phyloP scores from a whole-genome alignment of 768 basidiomycete genomes.

The Lanmaoa pseudosensibilis region DNA sequence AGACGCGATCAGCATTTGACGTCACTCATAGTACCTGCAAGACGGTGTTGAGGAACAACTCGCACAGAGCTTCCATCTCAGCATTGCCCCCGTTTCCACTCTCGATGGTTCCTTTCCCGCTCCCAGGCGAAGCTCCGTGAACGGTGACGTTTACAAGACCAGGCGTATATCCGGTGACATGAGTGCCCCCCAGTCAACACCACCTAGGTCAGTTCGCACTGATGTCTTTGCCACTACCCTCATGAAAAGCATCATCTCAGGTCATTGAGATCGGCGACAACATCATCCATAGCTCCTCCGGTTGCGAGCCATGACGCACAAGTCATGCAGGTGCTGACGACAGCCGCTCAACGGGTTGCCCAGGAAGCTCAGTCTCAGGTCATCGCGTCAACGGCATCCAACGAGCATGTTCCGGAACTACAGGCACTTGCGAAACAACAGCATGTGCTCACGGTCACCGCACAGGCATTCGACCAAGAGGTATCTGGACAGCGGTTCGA shows the following conservation, averaged over 20 bases:
- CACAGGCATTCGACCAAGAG: slow-evolving; percentile 74
- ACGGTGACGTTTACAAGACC: slow-evolving; percentile 41
- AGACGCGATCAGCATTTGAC: slow-evolving; percentile 9
- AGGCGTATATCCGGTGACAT: slow-evolving; percentile 45
- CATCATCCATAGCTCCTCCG: slow-evolving; percentile 33
- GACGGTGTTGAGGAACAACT: slow-evolving; percentile 76
- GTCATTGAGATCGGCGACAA: slow-evolving; percentile 33
- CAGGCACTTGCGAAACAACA: slow-evolving; percentile 79
- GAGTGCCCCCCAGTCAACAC: slow-evolving; percentile 33
- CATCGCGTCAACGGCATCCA: slow-evolving; percentile 51
- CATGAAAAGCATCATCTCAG: slow-evolving; percentile 15
- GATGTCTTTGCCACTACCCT: neutral
- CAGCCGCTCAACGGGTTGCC: slow-evolving; percentile 74
- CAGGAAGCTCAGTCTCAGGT: slow-evolving; percentile 71
- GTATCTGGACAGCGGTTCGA: slow-evolving; percentile 51
- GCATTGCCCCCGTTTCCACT: slow-evolving; percentile 65
- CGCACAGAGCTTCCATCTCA: slow-evolving; percentile 64
- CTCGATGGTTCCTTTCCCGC: slow-evolving; percentile 45
- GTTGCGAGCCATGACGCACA: slow-evolving; percentile 58
- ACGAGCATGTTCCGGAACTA: slow-evolving; percentile 46
- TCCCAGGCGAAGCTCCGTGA: slow-evolving; percentile 49
- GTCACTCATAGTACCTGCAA: slow-evolving; percentile 46
- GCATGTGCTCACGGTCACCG: slow-evolving; percentile 69
- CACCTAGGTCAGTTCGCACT: slow-evolving; percentile 28
- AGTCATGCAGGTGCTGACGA: slow-evolving; percentile 75